Evolutionary conservation across 306 rosid species (phyloP).

Genomic region (Medicago truncatula): DNA sequence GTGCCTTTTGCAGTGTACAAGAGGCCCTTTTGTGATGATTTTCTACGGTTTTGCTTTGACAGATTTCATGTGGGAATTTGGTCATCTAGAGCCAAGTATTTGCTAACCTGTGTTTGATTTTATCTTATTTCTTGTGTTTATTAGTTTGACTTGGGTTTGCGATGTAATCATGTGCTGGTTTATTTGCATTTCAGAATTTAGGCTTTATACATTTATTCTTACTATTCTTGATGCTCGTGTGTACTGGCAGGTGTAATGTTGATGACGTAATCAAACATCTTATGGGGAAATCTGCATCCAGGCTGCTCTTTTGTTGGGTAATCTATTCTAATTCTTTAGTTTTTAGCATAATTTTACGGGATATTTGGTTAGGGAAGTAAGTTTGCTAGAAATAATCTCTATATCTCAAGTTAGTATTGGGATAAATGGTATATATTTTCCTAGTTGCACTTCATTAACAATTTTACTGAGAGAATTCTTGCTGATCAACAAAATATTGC

Average conservation of each 20-base stretch:
- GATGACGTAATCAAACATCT: slow-evolving; percentile 56
- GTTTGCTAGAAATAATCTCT: slow-evolving; percentile 27
- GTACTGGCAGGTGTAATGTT: slow-evolving; percentile 66
- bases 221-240: slow-evolving; percentile 20
- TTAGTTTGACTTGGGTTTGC: slow-evolving; percentile 34
- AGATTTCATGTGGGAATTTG: slow-evolving; percentile 87
- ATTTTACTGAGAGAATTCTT: neutral
- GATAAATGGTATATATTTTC: slow-evolving; percentile 2
- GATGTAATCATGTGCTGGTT: slow-evolving; percentile 14
- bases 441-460: slow-evolving; percentile 23
- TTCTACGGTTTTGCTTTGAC: slow-evolving; percentile 80
- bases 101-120: slow-evolving; percentile 39
- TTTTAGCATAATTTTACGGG: slow-evolving; percentile 16
- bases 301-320: slow-evolving; percentile 92
- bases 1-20: slow-evolving; percentile 71
- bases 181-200: slow-evolving; percentile 31
- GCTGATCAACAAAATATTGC: slow-evolving; percentile 24
- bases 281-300: slow-evolving; percentile 55
- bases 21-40: slow-evolving; percentile 87
- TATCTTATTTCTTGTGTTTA: slow-evolving; percentile 34
- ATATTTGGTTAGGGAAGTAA: slow-evolving; percentile 30
- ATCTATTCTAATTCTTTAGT: slow-evolving; percentile 29
- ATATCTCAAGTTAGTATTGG: slow-evolving; percentile 19
- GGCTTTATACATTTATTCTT: slow-evolving; percentile 28
- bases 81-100: slow-evolving; percentile 91